These are phyloP conservation scores for Leptodermis oblonga DNA, from an alignment of 257 asterid genomes.

Conservation along the genomic window DNA sequence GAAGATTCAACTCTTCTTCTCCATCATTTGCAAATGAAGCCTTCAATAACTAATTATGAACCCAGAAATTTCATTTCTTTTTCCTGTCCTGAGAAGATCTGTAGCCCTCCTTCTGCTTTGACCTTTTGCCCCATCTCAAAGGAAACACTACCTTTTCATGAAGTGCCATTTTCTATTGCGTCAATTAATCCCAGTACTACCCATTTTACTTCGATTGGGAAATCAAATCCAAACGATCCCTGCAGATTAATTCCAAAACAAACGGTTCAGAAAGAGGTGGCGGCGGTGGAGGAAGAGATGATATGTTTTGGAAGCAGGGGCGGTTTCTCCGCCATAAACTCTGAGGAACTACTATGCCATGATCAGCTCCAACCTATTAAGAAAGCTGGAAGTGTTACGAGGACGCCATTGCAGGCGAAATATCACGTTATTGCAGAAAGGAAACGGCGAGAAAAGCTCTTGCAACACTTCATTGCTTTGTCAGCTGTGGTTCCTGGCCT, in stretches of 20 bases:
- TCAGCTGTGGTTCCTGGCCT: constrained; percentile 27
- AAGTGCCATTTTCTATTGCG: not conserved
- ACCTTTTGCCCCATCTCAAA: no score
- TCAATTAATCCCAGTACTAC: not conserved
- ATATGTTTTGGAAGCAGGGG: not conserved
- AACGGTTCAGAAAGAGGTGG: no score
- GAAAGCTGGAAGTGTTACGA: not conserved
- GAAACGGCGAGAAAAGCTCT: constrained; percentile 25
- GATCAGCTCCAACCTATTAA: not conserved
- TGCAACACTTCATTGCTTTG: constrained; percentile 15
- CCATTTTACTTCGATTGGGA: constrained; percentile 3
- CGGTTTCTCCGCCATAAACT: not conserved
- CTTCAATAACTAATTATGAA: not conserved
- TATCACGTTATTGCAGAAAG: constrained; percentile 30
- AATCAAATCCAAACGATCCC: no score
- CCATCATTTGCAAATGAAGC: constrained; percentile 3
- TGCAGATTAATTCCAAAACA: not conserved
- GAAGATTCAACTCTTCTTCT: not conserved
- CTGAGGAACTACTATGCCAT: no score
- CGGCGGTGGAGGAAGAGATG: no score
- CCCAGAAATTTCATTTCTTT: not conserved
- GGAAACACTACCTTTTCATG: not conserved
- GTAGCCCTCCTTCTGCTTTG: not conserved
- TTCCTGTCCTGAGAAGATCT: not conserved
- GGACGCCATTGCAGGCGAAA: constrained; percentile 24